Base-by-base conservation (phyloP, 176 grass and related monocot species). In the Pontederia paniculata region DNA sequence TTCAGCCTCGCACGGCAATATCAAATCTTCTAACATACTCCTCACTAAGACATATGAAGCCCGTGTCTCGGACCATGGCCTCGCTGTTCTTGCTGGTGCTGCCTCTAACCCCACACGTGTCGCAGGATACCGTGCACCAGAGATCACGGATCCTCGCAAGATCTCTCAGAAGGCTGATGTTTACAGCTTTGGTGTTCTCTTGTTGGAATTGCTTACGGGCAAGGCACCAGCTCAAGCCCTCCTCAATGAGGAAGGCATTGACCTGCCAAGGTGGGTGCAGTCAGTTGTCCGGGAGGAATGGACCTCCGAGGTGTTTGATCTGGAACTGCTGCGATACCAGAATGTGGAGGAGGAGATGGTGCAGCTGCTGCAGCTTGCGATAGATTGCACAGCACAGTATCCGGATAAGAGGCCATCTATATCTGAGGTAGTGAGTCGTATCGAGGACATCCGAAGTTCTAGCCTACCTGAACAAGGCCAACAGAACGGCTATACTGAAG, bases 1-100 rank as follows among this genome's bases (percentile, higher is more conserved):
- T 1, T 75, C 80, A 48, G 72, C 83, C 74, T 97, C 93, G 14
- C 93, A 97, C 45, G 93, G 93, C 74, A 97, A 97, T 77, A 90
- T 97, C 71, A 97, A 97, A 72, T 97, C 93, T 18, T 97, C 93
- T 50, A 97, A 97, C 71, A 80, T 97, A 23, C 93, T 97, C 44
- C 86, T 97, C 67, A 88, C 93, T 68, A 90, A 87, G 68, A 74
- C 54, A 31, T 82, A 91, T 58, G 80, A 86, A 70, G 85, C 86
- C 1, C 86, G 86, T 1, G 93, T 97, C 51, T 97, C 93, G 2
- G 93, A 97, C 77, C 93, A 97, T 63, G 86, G 86, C 64, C 93
- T 97, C 5, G 79, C 86, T 56, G 69, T 77, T 9, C 83, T 97
- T 42, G 86, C 84, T 25, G 86, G 86, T 6, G 76, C 86, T 0